Evolutionary conservation across 345 rosid species (phyloP).

Genomic region (Cardamine resedifolia): DNA sequence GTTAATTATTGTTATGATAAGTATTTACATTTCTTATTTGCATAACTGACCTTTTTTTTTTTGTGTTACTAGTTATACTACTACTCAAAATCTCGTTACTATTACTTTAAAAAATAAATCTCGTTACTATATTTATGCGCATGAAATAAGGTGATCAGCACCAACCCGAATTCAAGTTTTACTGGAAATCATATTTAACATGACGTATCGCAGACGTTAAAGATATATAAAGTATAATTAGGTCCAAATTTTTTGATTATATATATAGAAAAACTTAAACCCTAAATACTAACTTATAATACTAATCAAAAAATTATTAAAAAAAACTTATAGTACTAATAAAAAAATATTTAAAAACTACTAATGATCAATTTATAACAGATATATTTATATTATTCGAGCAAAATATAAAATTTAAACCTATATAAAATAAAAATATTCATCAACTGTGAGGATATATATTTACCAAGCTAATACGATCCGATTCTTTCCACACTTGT

Average conservation of each 20-base stretch:
- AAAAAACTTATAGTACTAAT: neutral
- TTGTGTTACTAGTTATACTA: neutral
- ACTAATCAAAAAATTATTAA: neutral
- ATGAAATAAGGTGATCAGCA: neutral
- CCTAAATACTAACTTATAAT: neutral
- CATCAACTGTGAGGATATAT: neutral
- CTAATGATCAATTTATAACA: neutral
- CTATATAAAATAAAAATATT: neutral
- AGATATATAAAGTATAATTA: neutral
- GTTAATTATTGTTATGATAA: no score
- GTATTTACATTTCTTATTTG: no score
- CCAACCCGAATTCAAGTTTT: neutral
- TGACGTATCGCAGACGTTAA: neutral
- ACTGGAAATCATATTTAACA: neutral
- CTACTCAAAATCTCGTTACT: neutral
- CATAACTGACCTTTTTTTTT: no score
- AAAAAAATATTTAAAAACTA: no score
- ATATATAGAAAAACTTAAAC: neutral
- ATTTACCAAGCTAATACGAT: constrained; percentile 28
- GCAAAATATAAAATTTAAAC: constrained; percentile 14
- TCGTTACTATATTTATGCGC: neutral
- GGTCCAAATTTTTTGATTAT: neutral
- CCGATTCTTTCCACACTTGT: neutral
- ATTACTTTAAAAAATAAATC: neutral
- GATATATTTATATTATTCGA: neutral